A percentile compares a stretch with the other conserved stretches of the same genome.
Evolutionary conservation across 495 filamentous ascomycete genomes (phyloP).

Genomic region (Aspergillus conjunctus): DNA sequence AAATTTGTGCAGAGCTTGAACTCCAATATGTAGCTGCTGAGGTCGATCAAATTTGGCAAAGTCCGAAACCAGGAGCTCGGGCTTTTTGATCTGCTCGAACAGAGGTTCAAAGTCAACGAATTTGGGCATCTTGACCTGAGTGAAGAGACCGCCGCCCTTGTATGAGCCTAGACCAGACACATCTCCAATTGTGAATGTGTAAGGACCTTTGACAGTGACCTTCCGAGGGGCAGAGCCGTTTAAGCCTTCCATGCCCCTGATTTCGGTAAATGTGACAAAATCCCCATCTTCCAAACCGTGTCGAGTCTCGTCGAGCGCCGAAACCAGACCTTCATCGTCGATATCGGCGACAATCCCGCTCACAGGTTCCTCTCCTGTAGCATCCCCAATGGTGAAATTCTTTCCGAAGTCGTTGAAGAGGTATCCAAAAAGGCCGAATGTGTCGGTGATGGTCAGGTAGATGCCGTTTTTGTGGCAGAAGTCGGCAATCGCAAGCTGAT

Average conservation of each 20-base stretch:
- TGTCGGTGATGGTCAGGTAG: conserved; percentile 83
- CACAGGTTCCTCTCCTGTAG: conserved; percentile 86
- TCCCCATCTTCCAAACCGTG: conserved; percentile 97
- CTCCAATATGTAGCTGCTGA: conserved; percentile 84
- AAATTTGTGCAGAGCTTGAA: conserved; percentile 91
- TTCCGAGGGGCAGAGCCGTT: conserved; percentile 83
- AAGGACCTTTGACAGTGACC: conserved; percentile 90
- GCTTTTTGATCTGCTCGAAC: conserved; percentile 73
- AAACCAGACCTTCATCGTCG: conserved; percentile 85
- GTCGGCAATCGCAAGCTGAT: conserved; percentile 81
- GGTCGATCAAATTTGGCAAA: conserved; percentile 97
- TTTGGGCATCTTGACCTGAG: conserved; percentile 98
- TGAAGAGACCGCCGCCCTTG: conserved; percentile 81
- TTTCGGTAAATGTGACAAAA: conserved; percentile 89
- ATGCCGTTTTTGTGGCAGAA: conserved; percentile 94
- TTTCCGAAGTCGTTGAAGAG: conserved; percentile 98
- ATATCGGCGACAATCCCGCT: conserved; percentile 90
- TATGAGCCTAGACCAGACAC: conserved; percentile 85
- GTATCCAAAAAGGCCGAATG: conserved; percentile 89
- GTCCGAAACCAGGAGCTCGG: conserved; percentile 88
- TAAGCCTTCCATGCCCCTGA: conserved; percentile 89
- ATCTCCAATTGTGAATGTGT: conserved; percentile 96
- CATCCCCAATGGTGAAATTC: conserved; percentile 84
- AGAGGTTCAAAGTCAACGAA: conserved; percentile 85
- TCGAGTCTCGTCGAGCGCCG: conserved; percentile 90